These are phyloP conservation scores for Bruguiera hainesii DNA, from an alignment of 441 rosid genomes.

Conservation along the genomic window DNA sequence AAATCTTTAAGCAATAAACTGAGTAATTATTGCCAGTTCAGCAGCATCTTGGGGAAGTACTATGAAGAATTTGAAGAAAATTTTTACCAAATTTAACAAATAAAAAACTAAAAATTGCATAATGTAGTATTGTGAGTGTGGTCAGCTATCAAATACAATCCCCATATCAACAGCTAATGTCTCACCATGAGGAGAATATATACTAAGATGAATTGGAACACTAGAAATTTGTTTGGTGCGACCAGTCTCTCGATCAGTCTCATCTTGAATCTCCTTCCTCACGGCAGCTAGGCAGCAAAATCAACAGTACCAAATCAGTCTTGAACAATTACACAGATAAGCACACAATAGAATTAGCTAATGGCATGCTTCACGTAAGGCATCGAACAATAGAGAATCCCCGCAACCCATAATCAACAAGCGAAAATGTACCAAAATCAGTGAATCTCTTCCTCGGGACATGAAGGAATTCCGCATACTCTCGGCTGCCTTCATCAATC, in stretches of 20 bases:
- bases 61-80: too few relatives aligned
- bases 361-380: too few relatives aligned
- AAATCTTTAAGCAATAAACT: too few relatives aligned
- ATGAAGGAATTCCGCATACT: conserved; percentile 97
- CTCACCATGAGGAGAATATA: conserved; percentile 87
- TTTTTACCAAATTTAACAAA: too few relatives aligned
- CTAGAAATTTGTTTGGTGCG: conserved; percentile 77
- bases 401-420: background rate
- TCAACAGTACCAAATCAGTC: background rate
- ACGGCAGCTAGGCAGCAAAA: conserved; percentile 62
- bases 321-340: background rate
- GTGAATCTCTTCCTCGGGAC: conserved; percentile 75
- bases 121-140: background rate
- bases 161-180: background rate
- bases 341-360: too few relatives aligned
- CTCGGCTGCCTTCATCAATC: conserved; percentile 82
- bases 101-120: too few relatives aligned
- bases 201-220: conserved; percentile 94
- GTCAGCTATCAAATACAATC: background rate
- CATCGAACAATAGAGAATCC: too few relatives aligned
- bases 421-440: conserved; percentile 61
- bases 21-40: too few relatives aligned
- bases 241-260: conserved; percentile 97
- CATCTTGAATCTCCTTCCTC: conserved; percentile 96
- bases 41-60: too few relatives aligned